Percentiles rank a stretch among this genome's conserved stretches.
Conservation (phyloP, 192 early-diverging fungal species). For the Backusella tuberculispora region DNA sequence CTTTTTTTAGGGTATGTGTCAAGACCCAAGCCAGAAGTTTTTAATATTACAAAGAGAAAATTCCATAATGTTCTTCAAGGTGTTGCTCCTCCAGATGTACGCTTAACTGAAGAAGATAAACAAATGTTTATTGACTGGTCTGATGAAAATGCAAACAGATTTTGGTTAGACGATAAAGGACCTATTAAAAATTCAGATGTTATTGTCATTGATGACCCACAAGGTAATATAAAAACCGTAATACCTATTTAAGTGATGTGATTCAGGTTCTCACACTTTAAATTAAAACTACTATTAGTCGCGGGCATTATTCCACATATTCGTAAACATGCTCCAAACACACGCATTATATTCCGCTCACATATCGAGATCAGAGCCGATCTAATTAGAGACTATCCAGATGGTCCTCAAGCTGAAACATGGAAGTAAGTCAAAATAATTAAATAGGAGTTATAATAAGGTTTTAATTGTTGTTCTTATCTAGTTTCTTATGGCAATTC, state of each 20-base stretch:
- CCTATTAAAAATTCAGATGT: constrained; percentile 74
- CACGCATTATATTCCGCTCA: constrained; percentile 78
- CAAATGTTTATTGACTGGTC: constrained; percentile 63
- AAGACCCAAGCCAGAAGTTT: constrained; percentile 83
- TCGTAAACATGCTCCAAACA: constrained; percentile 66
- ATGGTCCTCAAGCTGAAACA: constrained; percentile 70
- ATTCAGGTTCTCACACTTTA: background rate
- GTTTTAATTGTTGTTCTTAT: background rate
- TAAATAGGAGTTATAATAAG: background rate
- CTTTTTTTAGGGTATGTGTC: constrained; percentile 65
- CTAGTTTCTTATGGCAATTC: constrained; percentile 69
- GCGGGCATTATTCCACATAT: constrained; percentile 82
- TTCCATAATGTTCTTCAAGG: constrained; percentile 91
- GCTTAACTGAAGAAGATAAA: constrained; percentile 70
- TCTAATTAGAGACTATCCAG: constrained; percentile 56
- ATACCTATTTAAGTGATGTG: background rate
- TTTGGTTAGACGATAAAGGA: constrained; percentile 72
- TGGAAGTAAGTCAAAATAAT: constrained; percentile 54
- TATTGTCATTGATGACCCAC: constrained; percentile 88
- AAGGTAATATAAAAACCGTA: constrained; percentile 44
- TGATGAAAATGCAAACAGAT: constrained; percentile 70
- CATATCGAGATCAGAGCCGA: constrained; percentile 86
- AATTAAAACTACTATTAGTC: constrained; percentile 41
- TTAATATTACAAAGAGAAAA: constrained; percentile 87
- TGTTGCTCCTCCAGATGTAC: constrained; percentile 54